Percentiles rank a stretch among this genome's conserved stretches.
Conservation (phyloP, 2,329 filamentous ascomycete genomes). For the Xylogone sp. region DNA sequence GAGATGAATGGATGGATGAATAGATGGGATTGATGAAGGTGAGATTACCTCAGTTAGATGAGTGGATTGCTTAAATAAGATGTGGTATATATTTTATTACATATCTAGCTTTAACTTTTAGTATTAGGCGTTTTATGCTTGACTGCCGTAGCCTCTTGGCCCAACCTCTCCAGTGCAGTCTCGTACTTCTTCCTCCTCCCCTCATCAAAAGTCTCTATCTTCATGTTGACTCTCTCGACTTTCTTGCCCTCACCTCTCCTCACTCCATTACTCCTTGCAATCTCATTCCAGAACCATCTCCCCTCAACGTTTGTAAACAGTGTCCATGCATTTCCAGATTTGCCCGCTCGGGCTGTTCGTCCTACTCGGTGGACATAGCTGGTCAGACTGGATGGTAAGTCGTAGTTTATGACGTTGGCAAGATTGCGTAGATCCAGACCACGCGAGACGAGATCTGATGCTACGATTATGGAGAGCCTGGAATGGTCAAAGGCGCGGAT, state of each 20-base stretch:
- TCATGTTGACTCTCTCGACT: slow-evolving; percentile 40
- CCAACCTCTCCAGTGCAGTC: slow-evolving; percentile 56
- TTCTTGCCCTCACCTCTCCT: slow-evolving; percentile 36
- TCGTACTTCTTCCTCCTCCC: slow-evolving; percentile 39
- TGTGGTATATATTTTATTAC: neutral
- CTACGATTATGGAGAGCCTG: slow-evolving; percentile 72
- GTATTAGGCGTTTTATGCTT: neutral
- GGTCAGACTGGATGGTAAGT: slow-evolving; percentile 75
- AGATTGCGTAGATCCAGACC: slow-evolving; percentile 80
- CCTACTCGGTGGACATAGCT: slow-evolving; percentile 91
- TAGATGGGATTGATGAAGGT: no score
- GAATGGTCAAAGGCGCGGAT: slow-evolving; percentile 61
- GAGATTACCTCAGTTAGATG: no score
- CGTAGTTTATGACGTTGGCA: slow-evolving; percentile 89
- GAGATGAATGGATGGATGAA: no score
- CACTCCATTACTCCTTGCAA: slow-evolving; percentile 58
- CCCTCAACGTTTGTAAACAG: slow-evolving; percentile 77
- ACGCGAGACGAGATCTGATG: slow-evolving; percentile 88
- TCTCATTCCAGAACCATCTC: slow-evolving; percentile 82
- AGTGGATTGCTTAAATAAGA: no score
- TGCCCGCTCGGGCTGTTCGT: slow-evolving; percentile 80
- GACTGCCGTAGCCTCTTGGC: slow-evolving; percentile 40
- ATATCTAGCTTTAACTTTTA: neutral
- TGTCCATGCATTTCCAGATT: slow-evolving; percentile 77
- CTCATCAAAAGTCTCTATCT: slow-evolving; percentile 34